Conservation (phyloP, 2,329 filamentous ascomycete genomes). For the Colletotrichum sp. region DNA sequence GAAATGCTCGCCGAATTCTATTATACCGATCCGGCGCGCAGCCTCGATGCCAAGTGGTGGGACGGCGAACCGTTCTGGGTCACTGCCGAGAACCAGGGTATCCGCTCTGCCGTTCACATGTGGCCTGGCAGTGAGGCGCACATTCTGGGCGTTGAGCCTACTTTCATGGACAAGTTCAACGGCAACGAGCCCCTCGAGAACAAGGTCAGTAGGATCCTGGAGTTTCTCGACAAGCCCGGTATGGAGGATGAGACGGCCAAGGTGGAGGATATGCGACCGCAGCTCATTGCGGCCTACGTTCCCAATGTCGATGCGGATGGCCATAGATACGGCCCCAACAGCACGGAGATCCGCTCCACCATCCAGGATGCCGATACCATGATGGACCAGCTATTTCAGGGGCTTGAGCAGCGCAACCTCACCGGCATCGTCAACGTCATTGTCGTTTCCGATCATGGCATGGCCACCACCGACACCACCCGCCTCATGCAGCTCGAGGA, state of each 20-base stretch:
- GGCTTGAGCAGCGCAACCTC: conserved; percentile 81
- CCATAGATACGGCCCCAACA: conserved; percentile 91
- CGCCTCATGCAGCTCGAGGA: conserved; percentile 91
- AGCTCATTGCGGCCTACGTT: conserved; percentile 93
- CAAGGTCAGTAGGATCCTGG: conserved; percentile 81
- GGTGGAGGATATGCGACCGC: conserved; percentile 69
- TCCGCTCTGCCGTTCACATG: conserved; percentile 90
- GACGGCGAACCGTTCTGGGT: conserved; percentile 92
- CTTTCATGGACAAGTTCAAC: conserved; percentile 85
- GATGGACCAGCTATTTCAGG: conserved; percentile 77
- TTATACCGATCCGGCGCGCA: conserved; percentile 78
- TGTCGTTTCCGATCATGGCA: conserved; percentile 97
- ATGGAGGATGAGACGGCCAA: conserved; percentile 60
- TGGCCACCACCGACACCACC: conserved; percentile 87
- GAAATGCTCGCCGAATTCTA: conserved; percentile 79
- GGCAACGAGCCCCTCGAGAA: conserved; percentile 73
- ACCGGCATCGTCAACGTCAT: conserved; percentile 92
- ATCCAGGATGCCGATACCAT: conserved; percentile 84
- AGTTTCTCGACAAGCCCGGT: conserved; percentile 85
- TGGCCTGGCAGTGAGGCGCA: conserved; percentile 97
- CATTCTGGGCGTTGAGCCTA: conserved; percentile 75
- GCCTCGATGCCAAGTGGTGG: conserved; percentile 93
- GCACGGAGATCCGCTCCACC: conserved; percentile 83
- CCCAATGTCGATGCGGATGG: conserved; percentile 90
- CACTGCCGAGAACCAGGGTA: conserved; percentile 82